Conservation (phyloP, 1,284 basidiomycete genomes). For the Fomitopsis palustris region DNA sequence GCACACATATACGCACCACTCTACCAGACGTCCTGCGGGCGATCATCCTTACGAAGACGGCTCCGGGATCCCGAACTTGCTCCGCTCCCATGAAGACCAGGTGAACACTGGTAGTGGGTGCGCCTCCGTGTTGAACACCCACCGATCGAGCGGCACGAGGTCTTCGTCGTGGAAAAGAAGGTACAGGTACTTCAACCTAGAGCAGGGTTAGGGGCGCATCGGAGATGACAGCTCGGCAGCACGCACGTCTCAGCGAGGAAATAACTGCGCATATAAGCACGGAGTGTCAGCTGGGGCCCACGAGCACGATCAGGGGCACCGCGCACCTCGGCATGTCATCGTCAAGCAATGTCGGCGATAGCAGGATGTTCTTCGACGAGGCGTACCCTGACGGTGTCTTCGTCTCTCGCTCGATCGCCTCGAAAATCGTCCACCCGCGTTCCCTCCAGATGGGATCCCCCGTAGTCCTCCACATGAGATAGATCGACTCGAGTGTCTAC, state of each 20-base stretch:
- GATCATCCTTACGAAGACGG: constrained; percentile 2
- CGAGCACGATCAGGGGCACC: neutral
- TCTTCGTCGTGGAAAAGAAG: constrained; percentile 57
- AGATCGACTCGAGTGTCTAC: constrained; percentile 67
- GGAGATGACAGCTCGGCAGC: neutral
- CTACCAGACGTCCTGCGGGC: neutral
- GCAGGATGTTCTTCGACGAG: constrained; percentile 46
- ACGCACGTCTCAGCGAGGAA: constrained; percentile 67
- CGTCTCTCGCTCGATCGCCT: constrained; percentile 59
- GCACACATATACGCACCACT: neutral
- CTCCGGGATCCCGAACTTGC: constrained; percentile 20
- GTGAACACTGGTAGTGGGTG: constrained; percentile 71
- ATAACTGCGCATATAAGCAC: constrained; percentile 38
- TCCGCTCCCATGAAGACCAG: constrained; percentile 42
- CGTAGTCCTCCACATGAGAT: constrained; percentile 66
- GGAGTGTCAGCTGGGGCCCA: neutral
- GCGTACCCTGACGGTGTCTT: constrained; percentile 56
- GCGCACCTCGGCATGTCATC: constrained; percentile 68
- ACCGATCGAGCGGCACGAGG: constrained; percentile 60
- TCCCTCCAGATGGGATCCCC: constrained; percentile 67
- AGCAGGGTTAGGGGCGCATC: neutral
- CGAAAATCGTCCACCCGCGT: constrained; percentile 72
- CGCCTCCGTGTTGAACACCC: constrained; percentile 85
- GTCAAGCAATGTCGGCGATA: constrained; percentile 28
- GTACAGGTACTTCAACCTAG: constrained; percentile 63